phyloP scores from a whole-genome alignment of 2,329 filamentous ascomycete species.

The Xylariaceae sp. region DNA sequence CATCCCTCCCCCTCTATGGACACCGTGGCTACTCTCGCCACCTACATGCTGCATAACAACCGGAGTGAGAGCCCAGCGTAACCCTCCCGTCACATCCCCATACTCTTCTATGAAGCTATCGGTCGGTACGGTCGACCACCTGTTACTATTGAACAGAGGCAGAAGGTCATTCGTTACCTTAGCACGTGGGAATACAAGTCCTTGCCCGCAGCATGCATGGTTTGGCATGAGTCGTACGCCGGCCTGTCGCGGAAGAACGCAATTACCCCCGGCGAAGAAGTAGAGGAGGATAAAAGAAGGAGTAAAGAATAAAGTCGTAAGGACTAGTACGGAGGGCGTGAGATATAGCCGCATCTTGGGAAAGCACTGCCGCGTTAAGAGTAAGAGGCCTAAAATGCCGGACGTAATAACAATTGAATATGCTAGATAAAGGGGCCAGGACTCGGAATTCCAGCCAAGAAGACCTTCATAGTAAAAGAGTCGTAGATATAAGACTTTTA shows the following conservation, averaged over 20 bases:
- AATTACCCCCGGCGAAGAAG: conserved; percentile 37
- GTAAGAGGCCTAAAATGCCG: not conserved
- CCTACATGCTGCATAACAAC: conserved; percentile 42
- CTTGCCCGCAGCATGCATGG: conserved; percentile 40
- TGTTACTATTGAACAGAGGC: conserved; percentile 29
- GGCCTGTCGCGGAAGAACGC: conserved; percentile 26
- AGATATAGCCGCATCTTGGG: conserved; percentile 25
- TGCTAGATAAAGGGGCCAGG: conserved; percentile 34
- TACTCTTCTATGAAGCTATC: conserved; percentile 40
- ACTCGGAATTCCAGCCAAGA: conserved; percentile 40
- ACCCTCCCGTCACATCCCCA: conserved; percentile 26
- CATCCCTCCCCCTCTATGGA: conserved; percentile 23
- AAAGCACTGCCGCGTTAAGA: conserved; percentile 16
- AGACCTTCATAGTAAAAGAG: conserved; percentile 40
- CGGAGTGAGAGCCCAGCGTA: conserved; percentile 40
- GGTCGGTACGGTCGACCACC: conserved; percentile 25
- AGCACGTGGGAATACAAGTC: conserved; percentile 37
- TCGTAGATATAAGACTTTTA: conserved; percentile 38
- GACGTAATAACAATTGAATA: conserved; percentile 12
- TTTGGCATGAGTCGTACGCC: conserved; percentile 37
- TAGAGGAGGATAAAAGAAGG: conserved; percentile 36
- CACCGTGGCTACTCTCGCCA: conserved; percentile 37
- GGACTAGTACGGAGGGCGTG: conserved; percentile 19
- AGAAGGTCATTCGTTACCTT: conserved; percentile 33
- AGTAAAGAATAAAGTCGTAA: conserved; percentile 30